Evolutionary conservation across 2,329 filamentous ascomycete species (phyloP).

Genomic region (Tolypocladium tundrense): DNA sequence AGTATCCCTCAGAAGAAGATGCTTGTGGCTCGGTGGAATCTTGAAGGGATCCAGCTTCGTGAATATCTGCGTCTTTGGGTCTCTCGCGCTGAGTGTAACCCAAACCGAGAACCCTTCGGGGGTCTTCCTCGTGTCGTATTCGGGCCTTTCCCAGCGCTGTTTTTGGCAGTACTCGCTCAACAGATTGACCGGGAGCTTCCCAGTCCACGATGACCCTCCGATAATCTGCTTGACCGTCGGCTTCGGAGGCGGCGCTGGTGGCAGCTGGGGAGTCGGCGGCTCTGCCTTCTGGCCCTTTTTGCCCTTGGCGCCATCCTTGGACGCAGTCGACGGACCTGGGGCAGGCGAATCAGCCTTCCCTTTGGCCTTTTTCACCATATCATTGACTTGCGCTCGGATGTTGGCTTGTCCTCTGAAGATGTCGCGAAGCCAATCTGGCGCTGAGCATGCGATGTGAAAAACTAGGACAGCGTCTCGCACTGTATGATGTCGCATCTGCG

Average conservation of each 20-base stretch:
- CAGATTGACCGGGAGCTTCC: slow-evolving; percentile 88
- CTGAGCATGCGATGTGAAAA: neutral
- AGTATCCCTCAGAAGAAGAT: slow-evolving; percentile 65
- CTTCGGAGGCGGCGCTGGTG: slow-evolving; percentile 37
- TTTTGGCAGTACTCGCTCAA: slow-evolving; percentile 92
- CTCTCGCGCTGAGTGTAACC: slow-evolving; percentile 65
- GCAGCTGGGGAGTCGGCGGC: slow-evolving; percentile 19
- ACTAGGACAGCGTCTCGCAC: neutral
- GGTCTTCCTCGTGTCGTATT: slow-evolving; percentile 73
- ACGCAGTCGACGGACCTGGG: slow-evolving; percentile 28
- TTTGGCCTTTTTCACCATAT: slow-evolving; percentile 45
- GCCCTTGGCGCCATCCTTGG: slow-evolving; percentile 38
- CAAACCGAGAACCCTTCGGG: slow-evolving; percentile 68
- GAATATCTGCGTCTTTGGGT: slow-evolving; percentile 73
- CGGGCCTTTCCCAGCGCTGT: slow-evolving; percentile 88
- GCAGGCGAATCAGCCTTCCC: slow-evolving; percentile 33
- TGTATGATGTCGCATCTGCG: neutral
- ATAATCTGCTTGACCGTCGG: slow-evolving; percentile 71
- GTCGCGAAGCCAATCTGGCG: neutral
- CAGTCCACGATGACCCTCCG: slow-evolving; percentile 92
- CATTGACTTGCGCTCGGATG: neutral
- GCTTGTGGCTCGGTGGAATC: slow-evolving; percentile 64
- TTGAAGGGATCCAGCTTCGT: slow-evolving; percentile 71
- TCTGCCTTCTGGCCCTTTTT: slow-evolving; percentile 28
- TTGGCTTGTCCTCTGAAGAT: neutral